phyloP scores from a whole-genome alignment of 1,284 basidiomycete genomes.

The Lentinus polychrous region DNA sequence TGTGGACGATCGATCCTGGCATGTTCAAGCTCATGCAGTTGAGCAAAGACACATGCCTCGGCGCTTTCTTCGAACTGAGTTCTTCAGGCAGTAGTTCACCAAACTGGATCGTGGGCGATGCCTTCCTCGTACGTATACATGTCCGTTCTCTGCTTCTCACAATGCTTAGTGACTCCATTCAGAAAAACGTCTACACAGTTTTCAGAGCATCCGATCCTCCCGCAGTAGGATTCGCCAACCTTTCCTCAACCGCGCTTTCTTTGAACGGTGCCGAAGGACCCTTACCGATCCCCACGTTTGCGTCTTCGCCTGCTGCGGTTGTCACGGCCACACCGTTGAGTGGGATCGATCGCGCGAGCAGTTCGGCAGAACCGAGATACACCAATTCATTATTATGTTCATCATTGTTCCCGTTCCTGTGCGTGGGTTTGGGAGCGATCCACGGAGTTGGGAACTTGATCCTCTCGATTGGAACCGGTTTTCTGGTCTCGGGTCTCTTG shows the following conservation, averaged over 20 bases:
- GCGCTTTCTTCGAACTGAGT: constrained; percentile 45
- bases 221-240: constrained; percentile 44
- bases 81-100: constrained; percentile 27
- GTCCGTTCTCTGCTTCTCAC: background rate
- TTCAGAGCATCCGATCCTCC: constrained; percentile 36
- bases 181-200: constrained; percentile 55
- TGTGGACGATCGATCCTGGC: constrained; percentile 34
- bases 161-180: background rate
- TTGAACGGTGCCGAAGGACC: constrained; percentile 20
- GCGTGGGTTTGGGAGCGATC: too few species aligned
- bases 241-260: constrained; percentile 24
- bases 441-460: too few species aligned
- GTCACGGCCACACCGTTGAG: constrained; percentile 11
- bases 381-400: constrained; percentile 22
- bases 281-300: constrained; percentile 25
- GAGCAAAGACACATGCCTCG: constrained; percentile 37
- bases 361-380: background rate
- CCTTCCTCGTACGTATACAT: constrained; percentile 40
- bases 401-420: constrained; percentile 20
- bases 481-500: too few species aligned
- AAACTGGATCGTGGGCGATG: constrained; percentile 50
- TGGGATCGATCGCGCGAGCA: background rate
- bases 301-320: constrained; percentile 11
- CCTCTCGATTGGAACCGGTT: too few species aligned
- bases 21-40: constrained; percentile 45